Base-by-base conservation (phyloP, 257 asterid genomes). In the Fraxinus pennsylvanica region DNA sequence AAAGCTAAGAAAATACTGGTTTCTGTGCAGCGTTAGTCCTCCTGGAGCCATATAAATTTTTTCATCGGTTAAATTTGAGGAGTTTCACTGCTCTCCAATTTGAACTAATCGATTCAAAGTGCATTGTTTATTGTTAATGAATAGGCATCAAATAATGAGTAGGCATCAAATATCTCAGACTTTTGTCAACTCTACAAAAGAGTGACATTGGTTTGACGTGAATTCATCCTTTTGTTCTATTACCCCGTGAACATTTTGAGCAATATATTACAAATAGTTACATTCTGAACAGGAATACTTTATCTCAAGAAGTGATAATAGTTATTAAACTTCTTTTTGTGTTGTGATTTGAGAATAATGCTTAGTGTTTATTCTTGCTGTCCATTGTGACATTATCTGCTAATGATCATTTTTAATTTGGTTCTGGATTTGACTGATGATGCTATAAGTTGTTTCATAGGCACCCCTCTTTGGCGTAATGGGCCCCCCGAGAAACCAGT, bases 401-500 rank as follows among this genome's bases (percentile, higher is more conserved):
- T 61, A 25, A 25, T 22, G 25, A 61, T 29, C 6, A 0, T 61
- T 33, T 22, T 22, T 57, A 19, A 54, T 5, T 17, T 54, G 10
- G 10, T 54, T 54, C 25, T 54, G 7, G 10, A 2, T 19, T 19
- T 19, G 65, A 54, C 1, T 63, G 32, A 17, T 63, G 35, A 63
- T 63, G 3, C 6, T 63, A 12, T 76, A 75, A 32, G 63, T 71
- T 74, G 33, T 89, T 77, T 73, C 43, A 81, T 84, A 96, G 98
- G 94, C 87, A 93, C 99, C 59, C 99, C 98, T 39, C 96, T 96
- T 63, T 96, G 99, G 99, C 96, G 99, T 67, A 96, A 96, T 63
- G 98, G 99, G 76, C 98, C 98, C 47, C 97, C 99, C 0, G 98
- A 93, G 89, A 96, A 96, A 90, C 99, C 99, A 39, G 89, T 96